These are phyloP conservation scores for Chlorella variabilis DNA, from an alignment of 163 green algal genomes.

Conservation along the genomic window DNA sequence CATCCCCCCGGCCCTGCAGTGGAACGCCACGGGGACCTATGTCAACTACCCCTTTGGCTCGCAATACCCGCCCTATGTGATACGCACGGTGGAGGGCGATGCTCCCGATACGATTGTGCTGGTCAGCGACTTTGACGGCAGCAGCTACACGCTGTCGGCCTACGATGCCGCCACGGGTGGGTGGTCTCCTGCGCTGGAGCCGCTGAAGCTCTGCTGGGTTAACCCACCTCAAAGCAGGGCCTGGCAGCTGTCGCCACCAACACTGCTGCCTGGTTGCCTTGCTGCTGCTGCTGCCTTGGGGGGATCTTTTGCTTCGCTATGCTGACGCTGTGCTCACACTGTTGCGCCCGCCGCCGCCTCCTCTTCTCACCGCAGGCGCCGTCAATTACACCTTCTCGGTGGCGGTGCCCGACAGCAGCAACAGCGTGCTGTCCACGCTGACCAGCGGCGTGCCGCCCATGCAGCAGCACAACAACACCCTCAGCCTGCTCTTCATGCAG, in stretches of 20 bases:
- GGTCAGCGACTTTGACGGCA: neutral
- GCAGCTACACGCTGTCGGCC: neutral
- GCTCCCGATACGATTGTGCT: neutral
- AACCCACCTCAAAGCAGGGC: too few species aligned
- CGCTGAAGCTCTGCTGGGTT: too few species aligned
- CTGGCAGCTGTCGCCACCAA: neutral
- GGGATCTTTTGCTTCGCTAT: too few species aligned
- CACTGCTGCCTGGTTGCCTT: neutral
- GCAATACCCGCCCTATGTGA: neutral
- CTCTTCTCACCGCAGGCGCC: constrained; percentile 15
- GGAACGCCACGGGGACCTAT: constrained; percentile 9
- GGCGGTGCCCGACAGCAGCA: neutral
- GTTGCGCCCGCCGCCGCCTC: neutral
- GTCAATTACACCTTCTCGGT: neutral
- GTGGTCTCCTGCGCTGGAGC: too few species aligned
- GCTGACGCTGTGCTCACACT: neutral
- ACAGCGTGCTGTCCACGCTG: neutral
- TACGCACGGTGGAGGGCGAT: neutral
- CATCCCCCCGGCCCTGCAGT: neutral
- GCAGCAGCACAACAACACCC: constrained; percentile 21
- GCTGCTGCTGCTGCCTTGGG: too few species aligned
- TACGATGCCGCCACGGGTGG: constrained; percentile 8
- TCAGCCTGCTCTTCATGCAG: constrained; percentile 16
- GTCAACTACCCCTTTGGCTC: constrained; percentile 28
- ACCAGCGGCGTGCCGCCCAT: neutral